Base-by-base conservation (phyloP, 495 filamentous ascomycete genomes). In the Aspergillus nanangensis region DNA sequence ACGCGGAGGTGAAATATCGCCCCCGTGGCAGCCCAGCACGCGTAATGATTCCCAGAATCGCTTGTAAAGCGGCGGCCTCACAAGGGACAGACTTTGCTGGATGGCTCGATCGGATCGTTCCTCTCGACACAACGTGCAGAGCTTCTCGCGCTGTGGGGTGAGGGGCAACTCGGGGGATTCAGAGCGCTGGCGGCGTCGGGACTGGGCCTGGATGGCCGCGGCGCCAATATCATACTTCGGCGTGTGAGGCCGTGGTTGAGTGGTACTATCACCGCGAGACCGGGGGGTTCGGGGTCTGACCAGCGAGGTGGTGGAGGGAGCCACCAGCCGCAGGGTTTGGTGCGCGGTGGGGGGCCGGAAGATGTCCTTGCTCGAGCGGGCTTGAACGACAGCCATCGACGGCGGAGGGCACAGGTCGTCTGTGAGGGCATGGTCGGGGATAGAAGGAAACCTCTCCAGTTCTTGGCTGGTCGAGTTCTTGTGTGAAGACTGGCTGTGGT, bases 301-400 rank as follows among this genome's bases (percentile, higher is more conserved):
- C 4, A 72, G 53, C 5, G 68, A 74, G 8, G 63, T 66, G 11
- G 62, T 60, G 2, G 70, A 74, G 0, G 70, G 69, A 7, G 61
- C 64, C 5, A 72, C 66, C 1, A 72, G 53, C 3, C 70, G 65
- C 17, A 71, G 48, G 0, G 68, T 67, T 10, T 69, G 65, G 4
- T 66, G 56, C 1, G 50, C 60, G 5, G 55, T 48, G 5, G 59
- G 41, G 0, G n/a, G n/a, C n/a, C 61, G 62, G 7, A 63, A 27
- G 5, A 57, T 54, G 32, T 69, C 65, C 1, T 57, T 39, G 39
- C 57, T 58, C 24, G 53, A 57, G n/a, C 63, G 63, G 4, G 56
- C 45, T 23, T 58, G 44, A 33, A 53, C 44, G 8, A 33, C 32
- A 10, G 52, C 47, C 23, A 42, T 47, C 31, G 38, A 31, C 2